Percentiles rank a stretch among this genome's conserved stretches.
phyloP scores from a whole-genome alignment of 257 asterid species.

The Penstemon newberryi region DNA sequence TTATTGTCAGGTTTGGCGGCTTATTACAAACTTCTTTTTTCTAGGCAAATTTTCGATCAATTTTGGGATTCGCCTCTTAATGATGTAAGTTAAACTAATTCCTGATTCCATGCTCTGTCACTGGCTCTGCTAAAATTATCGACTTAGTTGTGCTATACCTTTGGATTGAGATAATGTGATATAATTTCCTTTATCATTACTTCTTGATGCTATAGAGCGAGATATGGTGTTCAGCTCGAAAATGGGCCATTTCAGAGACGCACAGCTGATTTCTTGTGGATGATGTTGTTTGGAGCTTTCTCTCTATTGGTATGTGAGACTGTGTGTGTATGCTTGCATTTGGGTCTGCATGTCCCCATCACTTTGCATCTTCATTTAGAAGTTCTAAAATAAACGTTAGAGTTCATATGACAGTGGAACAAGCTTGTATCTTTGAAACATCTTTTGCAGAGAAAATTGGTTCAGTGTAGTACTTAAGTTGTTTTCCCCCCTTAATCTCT shows the following conservation, averaged over 20 bases:
- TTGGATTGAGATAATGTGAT: slow-evolving; percentile 19
- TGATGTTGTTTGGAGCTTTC: slow-evolving; percentile 92
- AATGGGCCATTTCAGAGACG: slow-evolving; percentile 83
- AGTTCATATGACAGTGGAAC: background rate
- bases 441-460: slow-evolving; percentile 5
- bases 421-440: background rate
- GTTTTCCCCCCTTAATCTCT: background rate
- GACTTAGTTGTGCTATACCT: slow-evolving; percentile 19
- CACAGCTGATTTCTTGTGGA: slow-evolving; percentile 98
- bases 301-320: slow-evolving; percentile 60
- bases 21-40: slow-evolving; percentile 77
- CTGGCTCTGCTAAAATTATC: background rate
- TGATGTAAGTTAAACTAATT: slow-evolving; percentile 67
- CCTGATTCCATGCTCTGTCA: slow-evolving; percentile 18
- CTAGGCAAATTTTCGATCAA: slow-evolving; percentile 88
- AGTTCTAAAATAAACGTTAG: slow-evolving; percentile 6
- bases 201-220: slow-evolving; percentile 60
- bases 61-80: slow-evolving; percentile 94
- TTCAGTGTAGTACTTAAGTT: background rate
- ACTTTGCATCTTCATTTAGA: background rate
- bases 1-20: slow-evolving; percentile 72
- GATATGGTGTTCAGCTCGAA: slow-evolving; percentile 98
- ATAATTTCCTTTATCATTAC: slow-evolving; percentile 19
- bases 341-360: slow-evolving; percentile 6
- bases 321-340: background rate